Evolutionary conservation across 148 eudicot species (phyloP).

Genomic region (Beta vulgaris): DNA sequence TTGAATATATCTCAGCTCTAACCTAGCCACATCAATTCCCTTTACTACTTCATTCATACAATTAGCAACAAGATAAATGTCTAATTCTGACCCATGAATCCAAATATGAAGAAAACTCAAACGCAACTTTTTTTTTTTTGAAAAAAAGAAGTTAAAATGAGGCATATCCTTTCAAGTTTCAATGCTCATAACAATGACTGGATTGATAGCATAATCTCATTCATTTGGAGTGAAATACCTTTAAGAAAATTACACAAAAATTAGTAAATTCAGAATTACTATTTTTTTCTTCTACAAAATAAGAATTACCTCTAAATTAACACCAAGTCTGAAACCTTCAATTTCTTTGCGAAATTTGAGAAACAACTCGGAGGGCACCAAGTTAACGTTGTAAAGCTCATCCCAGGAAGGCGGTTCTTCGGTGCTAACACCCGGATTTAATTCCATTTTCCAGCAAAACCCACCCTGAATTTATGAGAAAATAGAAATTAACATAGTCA

Average conservation of each 20-base stretch:
- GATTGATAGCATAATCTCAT: not conserved
- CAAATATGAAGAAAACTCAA: not conserved
- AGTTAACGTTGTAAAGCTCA: slow-evolving; percentile 62
- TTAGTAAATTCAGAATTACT: no score
- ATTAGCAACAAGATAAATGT: not conserved
- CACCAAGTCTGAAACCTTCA: slow-evolving; percentile 64
- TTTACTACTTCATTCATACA: not conserved
- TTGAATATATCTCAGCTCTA: not conserved
- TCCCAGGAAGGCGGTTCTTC: slow-evolving; percentile 75
- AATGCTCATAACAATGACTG: no score
- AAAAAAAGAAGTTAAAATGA: no score
- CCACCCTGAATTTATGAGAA: not conserved
- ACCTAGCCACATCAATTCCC: not conserved
- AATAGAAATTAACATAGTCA: not conserved
- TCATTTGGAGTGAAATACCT: not conserved
- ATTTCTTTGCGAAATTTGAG: slow-evolving; percentile 73
- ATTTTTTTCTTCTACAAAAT: no score
- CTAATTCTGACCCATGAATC: not conserved
- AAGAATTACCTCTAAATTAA: slow-evolving; percentile 69
- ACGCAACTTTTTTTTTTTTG: no score
- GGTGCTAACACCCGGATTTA: slow-evolving; percentile 27
- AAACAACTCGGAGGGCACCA: slow-evolving; percentile 75
- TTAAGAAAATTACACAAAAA: no score
- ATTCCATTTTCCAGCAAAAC: slow-evolving; percentile 44
- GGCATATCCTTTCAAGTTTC: no score